A percentile compares a stretch with the other conserved stretches of the same genome.
These are phyloP conservation scores for Sarocladium oryzae DNA, from an alignment of 2,329 filamentous ascomycete genomes.

Conservation along the genomic window DNA sequence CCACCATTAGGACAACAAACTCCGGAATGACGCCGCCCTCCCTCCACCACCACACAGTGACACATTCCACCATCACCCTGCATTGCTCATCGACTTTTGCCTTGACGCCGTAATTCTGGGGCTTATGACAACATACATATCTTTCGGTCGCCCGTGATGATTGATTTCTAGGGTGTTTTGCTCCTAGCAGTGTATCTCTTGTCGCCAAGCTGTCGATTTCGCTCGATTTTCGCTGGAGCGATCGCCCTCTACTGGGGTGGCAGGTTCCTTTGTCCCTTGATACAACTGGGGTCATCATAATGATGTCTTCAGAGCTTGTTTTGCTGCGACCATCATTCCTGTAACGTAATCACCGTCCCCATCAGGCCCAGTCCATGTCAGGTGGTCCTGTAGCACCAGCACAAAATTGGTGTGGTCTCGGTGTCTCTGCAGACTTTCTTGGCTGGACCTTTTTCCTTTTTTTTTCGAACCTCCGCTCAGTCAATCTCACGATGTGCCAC, in stretches of 20 bases:
- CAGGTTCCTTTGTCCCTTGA: not conserved
- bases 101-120: not conserved
- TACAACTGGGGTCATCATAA: not conserved
- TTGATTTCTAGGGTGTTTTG: not conserved
- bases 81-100: not conserved
- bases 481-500: conserved; percentile 2
- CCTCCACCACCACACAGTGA: conserved; percentile 6
- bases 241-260: not conserved
- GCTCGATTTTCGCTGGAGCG: not conserved
- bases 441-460: not conserved
- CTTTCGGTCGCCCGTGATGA: not conserved
- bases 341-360: conserved; percentile 7
- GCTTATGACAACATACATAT: conserved; percentile 3
- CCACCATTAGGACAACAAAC: not conserved
- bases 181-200: not conserved
- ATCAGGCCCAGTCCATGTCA: conserved; percentile 4
- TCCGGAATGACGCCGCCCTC: conserved; percentile 1
- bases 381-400: conserved; percentile 3
- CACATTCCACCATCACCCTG: conserved; percentile 3
- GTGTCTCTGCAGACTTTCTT: conserved; percentile 1
- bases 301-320: conserved; percentile 3
- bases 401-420: not conserved
- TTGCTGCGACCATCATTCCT: conserved; percentile 1
- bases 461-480: not conserved
- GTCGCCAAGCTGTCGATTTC: not conserved